phyloP scores from a whole-genome alignment of 2,329 filamentous ascomycete genomes.

The Shiraia sp. region DNA sequence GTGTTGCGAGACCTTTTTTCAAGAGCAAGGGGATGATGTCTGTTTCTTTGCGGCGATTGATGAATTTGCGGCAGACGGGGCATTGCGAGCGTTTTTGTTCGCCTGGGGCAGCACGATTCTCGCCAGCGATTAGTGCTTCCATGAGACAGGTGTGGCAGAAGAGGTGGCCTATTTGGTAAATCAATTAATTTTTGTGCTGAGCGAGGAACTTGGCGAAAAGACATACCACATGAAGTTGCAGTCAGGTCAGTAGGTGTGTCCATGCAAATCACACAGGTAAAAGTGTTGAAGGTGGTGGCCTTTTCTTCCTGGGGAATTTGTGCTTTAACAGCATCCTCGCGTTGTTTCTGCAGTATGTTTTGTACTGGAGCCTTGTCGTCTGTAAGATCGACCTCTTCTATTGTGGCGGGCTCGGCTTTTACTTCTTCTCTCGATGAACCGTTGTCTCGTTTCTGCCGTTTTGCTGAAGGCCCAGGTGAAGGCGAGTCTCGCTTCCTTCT shows the following conservation, averaged over 20 bases:
- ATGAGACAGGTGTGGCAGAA: constrained; percentile 68
- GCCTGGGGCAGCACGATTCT: constrained; percentile 52
- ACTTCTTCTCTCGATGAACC: constrained; percentile 5
- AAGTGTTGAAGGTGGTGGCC: constrained; percentile 49
- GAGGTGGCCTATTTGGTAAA: constrained; percentile 60
- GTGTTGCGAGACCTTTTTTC: constrained; percentile 44
- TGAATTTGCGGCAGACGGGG: constrained; percentile 53
- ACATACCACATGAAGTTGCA: constrained; percentile 62
- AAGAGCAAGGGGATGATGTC: constrained; percentile 50
- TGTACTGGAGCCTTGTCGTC: constrained; percentile 48
- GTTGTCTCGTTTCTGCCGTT: constrained; percentile 33
- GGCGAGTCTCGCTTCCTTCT: constrained; percentile 25
- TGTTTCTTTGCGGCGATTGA: constrained; percentile 44
- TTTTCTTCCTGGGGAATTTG: constrained; percentile 47
- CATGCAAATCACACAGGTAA: constrained; percentile 67
- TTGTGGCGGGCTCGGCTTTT: constrained; percentile 18
- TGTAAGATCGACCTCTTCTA: constrained; percentile 57
- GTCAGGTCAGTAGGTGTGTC: constrained; percentile 63
- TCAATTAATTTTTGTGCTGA: constrained; percentile 6
- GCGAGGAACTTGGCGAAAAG: background rate
- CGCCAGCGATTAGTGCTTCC: constrained; percentile 61
- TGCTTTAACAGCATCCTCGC: constrained; percentile 55
- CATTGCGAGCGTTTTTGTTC: constrained; percentile 51
- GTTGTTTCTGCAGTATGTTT: constrained; percentile 56
- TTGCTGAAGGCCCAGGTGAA: constrained; percentile 35